Evolutionary conservation across 495 filamentous ascomycete species (phyloP), one percentile per base, ranked within the genome.

Genomic region (Penicillium diatomitis): DNA sequence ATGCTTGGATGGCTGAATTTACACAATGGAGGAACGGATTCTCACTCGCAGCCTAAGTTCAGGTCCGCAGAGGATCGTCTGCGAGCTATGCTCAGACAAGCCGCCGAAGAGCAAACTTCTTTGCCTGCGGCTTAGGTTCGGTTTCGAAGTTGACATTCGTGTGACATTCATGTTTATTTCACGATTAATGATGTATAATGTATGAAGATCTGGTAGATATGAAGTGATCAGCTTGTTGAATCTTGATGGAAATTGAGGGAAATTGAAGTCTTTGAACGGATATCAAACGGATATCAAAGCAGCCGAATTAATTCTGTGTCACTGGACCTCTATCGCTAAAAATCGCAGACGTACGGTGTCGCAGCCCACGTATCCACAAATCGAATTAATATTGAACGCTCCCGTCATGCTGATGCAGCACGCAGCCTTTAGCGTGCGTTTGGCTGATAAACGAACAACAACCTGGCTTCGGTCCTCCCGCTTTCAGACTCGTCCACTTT

Each of bases 61-160:
- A 57, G 65, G 46, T 69, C 68, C 4, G 71, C 71, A 3, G 69
- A 74, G 44, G 60, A 52, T 40, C 58, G 62, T 29, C 50, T 74
- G 40, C 62, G 71, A 30, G 64, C 68, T 5, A 64, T 68, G 60
- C 59, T 74, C 42, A 60, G 63, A 41, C 62, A 51, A 30, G n/a
- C 50, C 10, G 51, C 40, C 10, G 42, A 39, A 43, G 51, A 53
- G 6, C 31, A 30, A 2, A 29, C 36, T 2, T 9, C 28, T 34
- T 41, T 32, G 28, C 38, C 32, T 6, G 4, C 35, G 10, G 12
- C 32, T 3, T 49, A 44, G 33, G 3, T 20, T n/a, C 8, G 20
- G 20, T 0, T 20, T 27, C 9, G 33, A 34, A 9, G 12, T 31
- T 11, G 31, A 31, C 20, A 1, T 20, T 10, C 2, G 7, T 8